Evolutionary conservation across 2,329 filamentous ascomycete genomes (phyloP).

Genomic region (Monosporascus sp.): DNA sequence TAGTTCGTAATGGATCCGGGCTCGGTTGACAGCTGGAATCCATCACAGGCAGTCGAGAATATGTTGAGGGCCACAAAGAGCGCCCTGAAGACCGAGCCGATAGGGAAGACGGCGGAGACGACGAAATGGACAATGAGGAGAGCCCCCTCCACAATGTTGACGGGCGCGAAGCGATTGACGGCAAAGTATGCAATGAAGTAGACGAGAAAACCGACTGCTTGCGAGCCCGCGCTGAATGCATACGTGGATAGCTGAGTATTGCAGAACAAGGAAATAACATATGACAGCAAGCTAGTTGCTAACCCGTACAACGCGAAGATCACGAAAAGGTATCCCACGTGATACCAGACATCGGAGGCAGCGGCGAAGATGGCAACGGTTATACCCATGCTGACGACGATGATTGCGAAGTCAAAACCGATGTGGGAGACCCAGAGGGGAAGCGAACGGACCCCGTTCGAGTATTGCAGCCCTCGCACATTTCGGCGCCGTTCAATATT

Average conservation of each 20-base stretch:
- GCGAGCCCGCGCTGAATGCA: slow-evolving; percentile 72
- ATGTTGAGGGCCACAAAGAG: slow-evolving; percentile 76
- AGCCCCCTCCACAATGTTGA: slow-evolving; percentile 61
- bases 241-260: slow-evolving; percentile 78
- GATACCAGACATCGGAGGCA: slow-evolving; percentile 65
- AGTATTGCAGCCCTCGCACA: slow-evolving; percentile 82
- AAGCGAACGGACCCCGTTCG: slow-evolving; percentile 77
- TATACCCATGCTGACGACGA: slow-evolving; percentile 61
- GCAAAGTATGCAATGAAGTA: slow-evolving; percentile 69
- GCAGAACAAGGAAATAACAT: slow-evolving; percentile 75
- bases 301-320: slow-evolving; percentile 78
- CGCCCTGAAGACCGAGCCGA: slow-evolving; percentile 68
- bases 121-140: slow-evolving; percentile 70
- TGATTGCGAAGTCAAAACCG: slow-evolving; percentile 72
- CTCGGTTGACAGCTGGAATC: slow-evolving; percentile 56
- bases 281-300: slow-evolving; percentile 69
- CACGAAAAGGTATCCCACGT: slow-evolving; percentile 75
- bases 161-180: slow-evolving; percentile 69
- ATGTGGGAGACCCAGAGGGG: slow-evolving; percentile 84
- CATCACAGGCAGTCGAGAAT: slow-evolving; percentile 74
- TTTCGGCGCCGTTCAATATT: slow-evolving; percentile 76
- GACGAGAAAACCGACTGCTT: slow-evolving; percentile 65
- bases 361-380: slow-evolving; percentile 64
- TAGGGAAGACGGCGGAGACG: slow-evolving; percentile 67
- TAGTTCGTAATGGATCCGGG: slow-evolving; percentile 69